A percentile compares a stretch with the other conserved stretches of the same genome.
Conservation (phyloP, 768 basidiomycete species). For the Leccinum variicolor region DNA sequence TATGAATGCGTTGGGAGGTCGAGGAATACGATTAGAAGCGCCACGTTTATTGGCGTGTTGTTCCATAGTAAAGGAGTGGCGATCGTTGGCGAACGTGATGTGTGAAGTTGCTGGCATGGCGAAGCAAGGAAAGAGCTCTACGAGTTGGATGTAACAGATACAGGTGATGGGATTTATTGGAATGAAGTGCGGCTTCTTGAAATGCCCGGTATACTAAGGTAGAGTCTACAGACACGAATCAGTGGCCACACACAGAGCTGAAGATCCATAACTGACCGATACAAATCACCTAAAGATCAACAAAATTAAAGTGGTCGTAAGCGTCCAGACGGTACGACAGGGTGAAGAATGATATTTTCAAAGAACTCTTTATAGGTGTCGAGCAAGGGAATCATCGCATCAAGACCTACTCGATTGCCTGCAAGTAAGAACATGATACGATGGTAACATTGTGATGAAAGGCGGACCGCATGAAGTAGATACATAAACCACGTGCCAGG, state of each 20-base stretch:
- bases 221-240: neutral
- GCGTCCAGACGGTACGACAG: slow-evolving; percentile 12
- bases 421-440: slow-evolving; percentile 6
- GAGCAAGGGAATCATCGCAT: neutral
- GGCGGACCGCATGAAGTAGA: slow-evolving; percentile 16
- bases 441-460: slow-evolving; percentile 20
- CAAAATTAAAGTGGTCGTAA: slow-evolving; percentile 1
- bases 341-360: neutral
- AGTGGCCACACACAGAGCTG: neutral
- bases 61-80: slow-evolving; percentile 6
- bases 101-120: slow-evolving; percentile 9
- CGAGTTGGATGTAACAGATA: neutral
- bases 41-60: neutral
- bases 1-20: slow-evolving; percentile 58
- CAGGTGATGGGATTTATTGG: neutral
- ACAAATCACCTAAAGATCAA: slow-evolving; percentile 2
- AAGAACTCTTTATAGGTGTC: slow-evolving; percentile 17
- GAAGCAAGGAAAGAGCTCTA: neutral
- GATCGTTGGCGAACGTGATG: neutral
- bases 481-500: slow-evolving; percentile 14
- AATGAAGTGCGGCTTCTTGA: neutral
- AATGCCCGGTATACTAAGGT: neutral
- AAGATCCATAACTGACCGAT: slow-evolving; percentile 5
- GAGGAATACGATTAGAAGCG: slow-evolving; percentile 35
- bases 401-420: neutral